These are phyloP conservation scores for Nicotiana sylvestris DNA, from an alignment of 257 asterid species.

Conservation along the genomic window DNA sequence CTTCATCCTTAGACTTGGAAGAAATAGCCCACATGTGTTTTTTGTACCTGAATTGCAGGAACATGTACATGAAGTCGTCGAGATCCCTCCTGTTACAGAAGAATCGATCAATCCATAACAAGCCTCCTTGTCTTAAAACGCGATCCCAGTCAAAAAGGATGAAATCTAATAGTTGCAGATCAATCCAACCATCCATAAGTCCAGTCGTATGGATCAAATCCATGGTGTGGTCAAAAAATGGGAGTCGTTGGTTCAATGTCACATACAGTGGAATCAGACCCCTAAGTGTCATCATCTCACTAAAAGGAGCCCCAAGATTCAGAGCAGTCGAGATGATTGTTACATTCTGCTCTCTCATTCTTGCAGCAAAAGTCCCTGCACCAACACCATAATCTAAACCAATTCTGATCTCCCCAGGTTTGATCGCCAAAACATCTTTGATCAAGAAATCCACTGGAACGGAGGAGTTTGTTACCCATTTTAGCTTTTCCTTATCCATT, in stretches of 20 bases:
- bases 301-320: conserved; percentile 85
- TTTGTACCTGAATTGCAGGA: conserved; percentile 80
- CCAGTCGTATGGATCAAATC: conserved; percentile 80
- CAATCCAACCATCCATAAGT: conserved; percentile 92
- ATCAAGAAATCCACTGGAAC: conserved; percentile 44
- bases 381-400: conserved; percentile 79
- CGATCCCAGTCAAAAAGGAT: conserved; percentile 92
- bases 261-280: conserved; percentile 68
- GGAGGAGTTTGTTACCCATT: conserved; percentile 53
- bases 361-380: conserved; percentile 79
- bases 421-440: conserved; percentile 44
- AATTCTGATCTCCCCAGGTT: conserved; percentile 62
- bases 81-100: conserved; percentile 74
- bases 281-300: conserved; percentile 70
- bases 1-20: conserved; percentile 73
- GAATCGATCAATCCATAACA: conserved; percentile 79
- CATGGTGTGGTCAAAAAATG: conserved; percentile 85
- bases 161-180: conserved; percentile 65
- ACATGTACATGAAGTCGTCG: conserved; percentile 83
- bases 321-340: conserved; percentile 67
- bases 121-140: conserved; percentile 76
- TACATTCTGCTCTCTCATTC: conserved; percentile 76
- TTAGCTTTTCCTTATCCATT: conserved; percentile 73
- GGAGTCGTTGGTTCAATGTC: conserved; percentile 79
- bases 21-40: conserved; percentile 78